Percentiles rank a stretch among this genome's conserved stretches.
Evolutionary conservation across 164 flowering plant species (phyloP).

Genomic region (Piper longum): DNA sequence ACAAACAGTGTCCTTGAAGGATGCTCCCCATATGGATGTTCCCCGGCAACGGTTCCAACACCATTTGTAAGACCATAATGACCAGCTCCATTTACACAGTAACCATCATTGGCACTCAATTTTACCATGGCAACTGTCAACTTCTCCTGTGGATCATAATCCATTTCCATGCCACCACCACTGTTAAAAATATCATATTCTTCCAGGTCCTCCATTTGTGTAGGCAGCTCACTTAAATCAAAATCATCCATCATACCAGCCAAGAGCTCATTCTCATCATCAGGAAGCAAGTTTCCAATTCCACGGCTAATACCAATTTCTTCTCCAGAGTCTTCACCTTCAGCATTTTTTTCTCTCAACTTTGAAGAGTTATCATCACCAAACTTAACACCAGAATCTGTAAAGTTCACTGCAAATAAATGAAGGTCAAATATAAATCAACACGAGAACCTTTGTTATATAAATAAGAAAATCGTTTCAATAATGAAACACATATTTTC

Average conservation of each 20-base stretch:
- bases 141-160: conserved; percentile 46
- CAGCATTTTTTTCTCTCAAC: conserved; percentile 22
- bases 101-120: conserved; percentile 38
- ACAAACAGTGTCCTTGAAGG: conserved; percentile 97
- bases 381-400: conserved; percentile 20
- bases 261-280: conserved; percentile 83
- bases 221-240: conserved; percentile 63
- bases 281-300: conserved; percentile 70
- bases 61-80: conserved; percentile 55
- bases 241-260: conserved; percentile 85
- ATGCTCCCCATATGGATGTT: conserved; percentile 97
- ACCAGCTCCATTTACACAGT: conserved; percentile 35
- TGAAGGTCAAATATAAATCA: background rate
- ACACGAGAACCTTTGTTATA: background rate
- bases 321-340: conserved; percentile 29
- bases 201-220: conserved; percentile 67
- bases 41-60: conserved; percentile 73
- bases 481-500: background rate
- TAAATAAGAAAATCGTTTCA: background rate
- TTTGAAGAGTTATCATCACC: conserved; percentile 35
- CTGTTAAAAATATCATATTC: conserved; percentile 85
- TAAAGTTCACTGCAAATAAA: conserved; percentile 43
- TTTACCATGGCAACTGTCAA: conserved; percentile 35
- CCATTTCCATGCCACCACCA: conserved; percentile 94
- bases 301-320: conserved; percentile 25